Evolutionary conservation across 2,329 filamentous ascomycete genomes (phyloP), one percentile per base, ranked within the genome.

Genomic region (Exophiala aquamarina): DNA sequence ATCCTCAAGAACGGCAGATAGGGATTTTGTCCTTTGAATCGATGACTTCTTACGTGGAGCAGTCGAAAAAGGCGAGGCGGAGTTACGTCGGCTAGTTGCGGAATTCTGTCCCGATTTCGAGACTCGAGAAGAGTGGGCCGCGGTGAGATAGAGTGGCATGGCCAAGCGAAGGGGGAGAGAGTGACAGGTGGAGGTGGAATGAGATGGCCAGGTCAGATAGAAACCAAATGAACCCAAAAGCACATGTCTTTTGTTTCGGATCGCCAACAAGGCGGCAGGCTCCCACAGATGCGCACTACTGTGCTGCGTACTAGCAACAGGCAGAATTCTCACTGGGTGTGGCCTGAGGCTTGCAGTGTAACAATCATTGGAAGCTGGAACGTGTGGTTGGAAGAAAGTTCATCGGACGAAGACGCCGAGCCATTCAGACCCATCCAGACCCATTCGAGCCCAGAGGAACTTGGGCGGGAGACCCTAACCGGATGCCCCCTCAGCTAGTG

Each of bases 141-240:
- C 73, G 0, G 72, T 74, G 43, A 73, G 64, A 57, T 73, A 69
- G 48, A 75, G 62, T 53, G 73, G 65, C 73, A 76, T 76, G 49
- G 45, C 47, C 18, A 10, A 36, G 28, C 4, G 14, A 31, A 17
- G 20, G n/a, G 19, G 28, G 15, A 43, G 19, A 20, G 29, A 41
- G 39, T 37, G 36, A 33, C 44, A n/a, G 19, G 40, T 41, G 40
- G 29, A 11, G 31, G 26, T 14, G n/a, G 29, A 36, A n/a, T 20
- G 21, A 36, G 32, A 32, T 14, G 35, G 21, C 14, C 8, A n/a
- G 29, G n/a, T n/a, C n/a, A n/a, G n/a, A n/a, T n/a, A n/a, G n/a
- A n/a, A n/a, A n/a, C n/a, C n/a, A n/a, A n/a, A n/a, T n/a, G n/a
- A n/a, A n/a, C n/a, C n/a, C n/a, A n/a, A n/a, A n/a, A 14, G 28